A percentile compares a stretch with the other conserved stretches of the same genome.
phyloP scores from a whole-genome alignment of 306 rosid species.

The Canavalia gladiata region DNA sequence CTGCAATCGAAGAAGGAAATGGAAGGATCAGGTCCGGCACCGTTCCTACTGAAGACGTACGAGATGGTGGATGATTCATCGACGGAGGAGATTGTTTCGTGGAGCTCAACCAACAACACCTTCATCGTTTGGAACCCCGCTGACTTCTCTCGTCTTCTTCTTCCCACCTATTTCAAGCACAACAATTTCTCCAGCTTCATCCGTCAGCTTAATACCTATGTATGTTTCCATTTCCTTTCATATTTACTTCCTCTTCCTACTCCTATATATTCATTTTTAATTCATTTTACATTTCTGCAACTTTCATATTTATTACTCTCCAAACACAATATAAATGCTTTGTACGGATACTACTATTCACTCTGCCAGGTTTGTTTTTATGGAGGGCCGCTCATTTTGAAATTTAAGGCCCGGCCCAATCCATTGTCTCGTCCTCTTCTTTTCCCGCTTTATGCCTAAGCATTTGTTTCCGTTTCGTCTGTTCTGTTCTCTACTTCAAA shows the following conservation, averaged over 20 bases:
- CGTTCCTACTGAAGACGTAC: slow-evolving; percentile 75
- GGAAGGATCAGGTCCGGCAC: slow-evolving; percentile 58
- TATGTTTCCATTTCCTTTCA: not conserved
- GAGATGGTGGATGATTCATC: slow-evolving; percentile 82
- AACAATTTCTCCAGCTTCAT: slow-evolving; percentile 90
- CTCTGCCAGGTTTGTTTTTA: no score
- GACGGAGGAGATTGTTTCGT: slow-evolving; percentile 75
- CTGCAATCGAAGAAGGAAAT: not conserved
- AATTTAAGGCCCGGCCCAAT: no score
- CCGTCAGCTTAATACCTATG: slow-evolving; percentile 88
- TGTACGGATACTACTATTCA: no score
- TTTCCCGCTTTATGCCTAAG: no score
- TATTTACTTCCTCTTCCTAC: not conserved
- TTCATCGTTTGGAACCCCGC: slow-evolving; percentile 85
- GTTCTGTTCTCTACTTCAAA: no score
- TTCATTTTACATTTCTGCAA: no score
- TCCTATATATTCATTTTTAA: no score
- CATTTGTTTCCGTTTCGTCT: no score
- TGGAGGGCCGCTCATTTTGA: no score
- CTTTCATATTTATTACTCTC: no score
- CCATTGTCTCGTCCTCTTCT: no score
- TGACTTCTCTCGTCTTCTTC: slow-evolving; percentile 72
- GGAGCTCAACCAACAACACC: slow-evolving; percentile 71
- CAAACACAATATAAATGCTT: no score
- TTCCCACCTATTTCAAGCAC: slow-evolving; percentile 82